Evolutionary conservation across 176 grass and related monocot genomes (phyloP).

Genomic region (Otatea glauca): DNA sequence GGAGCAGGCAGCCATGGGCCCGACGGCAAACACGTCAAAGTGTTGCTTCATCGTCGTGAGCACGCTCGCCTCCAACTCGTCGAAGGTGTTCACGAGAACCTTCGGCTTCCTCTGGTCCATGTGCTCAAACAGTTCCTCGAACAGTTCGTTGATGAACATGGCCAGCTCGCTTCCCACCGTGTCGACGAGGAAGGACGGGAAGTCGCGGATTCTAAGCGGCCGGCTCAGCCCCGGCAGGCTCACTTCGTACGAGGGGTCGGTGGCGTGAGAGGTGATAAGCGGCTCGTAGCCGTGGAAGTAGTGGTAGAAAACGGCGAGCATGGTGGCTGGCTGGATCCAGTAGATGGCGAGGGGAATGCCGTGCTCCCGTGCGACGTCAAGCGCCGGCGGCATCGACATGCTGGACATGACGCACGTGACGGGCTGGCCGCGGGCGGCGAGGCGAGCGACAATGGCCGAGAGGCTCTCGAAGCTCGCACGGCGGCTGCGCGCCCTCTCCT

Average conservation of each 20-base stretch:
- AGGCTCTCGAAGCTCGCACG: conserved; percentile 29
- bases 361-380: conserved; percentile 43
- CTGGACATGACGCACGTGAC: conserved; percentile 49
- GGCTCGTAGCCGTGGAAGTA: conserved; percentile 52
- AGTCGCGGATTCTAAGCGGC: conserved; percentile 32
- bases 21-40: conserved; percentile 29
- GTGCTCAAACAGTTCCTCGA: conserved; percentile 4
- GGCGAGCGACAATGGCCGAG: conserved; percentile 27
- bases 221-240: conserved; percentile 27
- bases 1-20: not conserved
- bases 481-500: not conserved
- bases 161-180: not conserved
- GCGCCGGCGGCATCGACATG: not conserved
- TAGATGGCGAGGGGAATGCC: conserved; percentile 44
- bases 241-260: conserved; percentile 1
- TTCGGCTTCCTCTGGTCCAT: not conserved
- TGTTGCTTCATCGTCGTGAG: not conserved
- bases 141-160: not conserved
- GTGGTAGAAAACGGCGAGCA: conserved; percentile 46
- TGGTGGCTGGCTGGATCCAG: conserved; percentile 57
- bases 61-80: conserved; percentile 27
- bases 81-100: conserved; percentile 48
- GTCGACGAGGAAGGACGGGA: conserved; percentile 46
- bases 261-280: conserved; percentile 9
- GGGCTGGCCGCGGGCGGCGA: not conserved